phyloP scores from a whole-genome alignment of 257 asterid species.

The Fraxinus excelsior region DNA sequence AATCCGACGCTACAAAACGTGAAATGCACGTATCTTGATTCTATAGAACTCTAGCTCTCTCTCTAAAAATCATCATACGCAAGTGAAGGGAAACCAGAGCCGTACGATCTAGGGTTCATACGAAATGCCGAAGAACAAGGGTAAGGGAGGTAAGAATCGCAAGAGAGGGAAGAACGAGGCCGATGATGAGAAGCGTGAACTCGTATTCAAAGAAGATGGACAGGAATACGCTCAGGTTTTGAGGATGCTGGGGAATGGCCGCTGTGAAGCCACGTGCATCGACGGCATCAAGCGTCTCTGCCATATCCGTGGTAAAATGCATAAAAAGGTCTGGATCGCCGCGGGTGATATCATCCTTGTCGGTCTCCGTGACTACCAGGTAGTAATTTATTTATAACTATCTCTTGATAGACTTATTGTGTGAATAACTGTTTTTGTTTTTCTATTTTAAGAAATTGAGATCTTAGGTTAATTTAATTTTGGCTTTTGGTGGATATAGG shows the following conservation, averaged over 20 bases:
- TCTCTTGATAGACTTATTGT: background rate
- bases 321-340: constrained; percentile 95
- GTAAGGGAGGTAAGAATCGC: constrained; percentile 95
- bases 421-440: background rate
- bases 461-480: background rate
- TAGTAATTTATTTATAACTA: background rate
- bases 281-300: constrained; percentile 86
- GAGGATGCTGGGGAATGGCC: constrained; percentile 91
- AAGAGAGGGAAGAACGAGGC: constrained; percentile 98
- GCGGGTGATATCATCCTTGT: constrained; percentile 92
- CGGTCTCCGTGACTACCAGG: constrained; percentile 97
- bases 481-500: background rate
- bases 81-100: constrained; percentile 7
- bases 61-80: background rate
- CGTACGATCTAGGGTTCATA: constrained; percentile 42
- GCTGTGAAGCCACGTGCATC: constrained; percentile 86
- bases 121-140: constrained; percentile 95
- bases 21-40: background rate
- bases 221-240: constrained; percentile 91
- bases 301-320: constrained; percentile 95
- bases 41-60: background rate
- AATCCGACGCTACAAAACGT: background rate
- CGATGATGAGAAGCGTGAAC: constrained; percentile 93
- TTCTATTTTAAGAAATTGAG: background rate
- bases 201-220: constrained; percentile 88